Evolutionary conservation across 2,329 filamentous ascomycete species (phyloP).

Genomic region (Talaromyces sp.): DNA sequence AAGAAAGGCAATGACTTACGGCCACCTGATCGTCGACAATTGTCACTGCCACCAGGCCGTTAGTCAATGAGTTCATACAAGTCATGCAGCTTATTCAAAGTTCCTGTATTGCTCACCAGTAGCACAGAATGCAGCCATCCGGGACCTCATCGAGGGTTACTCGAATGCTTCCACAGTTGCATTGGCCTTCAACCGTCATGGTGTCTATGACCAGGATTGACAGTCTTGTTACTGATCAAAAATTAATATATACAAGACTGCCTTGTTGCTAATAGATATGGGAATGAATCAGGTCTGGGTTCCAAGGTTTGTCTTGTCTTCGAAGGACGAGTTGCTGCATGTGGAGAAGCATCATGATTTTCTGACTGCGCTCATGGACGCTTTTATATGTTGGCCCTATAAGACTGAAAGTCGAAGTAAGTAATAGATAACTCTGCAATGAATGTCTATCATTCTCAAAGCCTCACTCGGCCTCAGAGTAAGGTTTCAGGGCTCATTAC

Average conservation of each 20-base stretch:
- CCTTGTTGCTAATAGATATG: no score
- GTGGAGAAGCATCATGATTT: background rate
- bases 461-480: background rate
- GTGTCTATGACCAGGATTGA: background rate
- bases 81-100: background rate
- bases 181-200: constrained; percentile 7
- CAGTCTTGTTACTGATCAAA: background rate
- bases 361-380: background rate
- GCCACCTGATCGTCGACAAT: constrained; percentile 5
- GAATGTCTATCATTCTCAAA: background rate
- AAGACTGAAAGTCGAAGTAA: background rate
- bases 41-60: background rate
- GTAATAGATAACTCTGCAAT: background rate
- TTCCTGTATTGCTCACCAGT: background rate
- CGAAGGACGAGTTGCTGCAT: background rate
- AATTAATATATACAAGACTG: background rate
- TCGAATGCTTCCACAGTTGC: constrained; percentile 4
- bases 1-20: background rate
- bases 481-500: background rate
- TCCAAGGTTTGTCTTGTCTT: background rate
- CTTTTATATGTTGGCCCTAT: background rate
- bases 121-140: constrained; percentile 4
- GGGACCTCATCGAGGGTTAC: constrained; percentile 1
- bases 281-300: no score
- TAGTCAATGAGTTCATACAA: background rate